Evolutionary conservation across 371 early-diverging fungal species (phyloP), one percentile per base, ranked within the genome.

Genomic region (Apophysomyces variabilis): DNA sequence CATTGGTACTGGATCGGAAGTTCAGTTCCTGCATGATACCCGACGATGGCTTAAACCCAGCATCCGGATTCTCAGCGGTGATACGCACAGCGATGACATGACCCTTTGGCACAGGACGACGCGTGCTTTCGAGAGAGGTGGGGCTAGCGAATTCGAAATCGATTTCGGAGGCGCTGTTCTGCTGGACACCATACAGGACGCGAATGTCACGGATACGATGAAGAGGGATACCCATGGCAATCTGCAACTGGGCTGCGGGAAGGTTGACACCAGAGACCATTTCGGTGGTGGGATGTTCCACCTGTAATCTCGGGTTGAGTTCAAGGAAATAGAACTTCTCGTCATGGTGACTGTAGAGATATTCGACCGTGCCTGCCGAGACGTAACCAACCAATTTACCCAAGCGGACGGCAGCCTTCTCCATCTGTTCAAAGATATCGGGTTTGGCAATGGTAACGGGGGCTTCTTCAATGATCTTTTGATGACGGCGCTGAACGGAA

Each of bases 201-300:
- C 98, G 93, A 60, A 98, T 96, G 79, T 99, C 97, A 69, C 92
- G 92, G 75, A 97, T 95, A 74, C 94, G 90, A 75, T 92, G 89
- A 67, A 98, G 87, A 38, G 97, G 97, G 60, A 98, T 95, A 77
- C 98, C 98, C 96, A 97, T 97, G 39, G 99, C 97, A 61, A 99
- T 92, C 75, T 96, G 95, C 59, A 98, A 89, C 79, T 99, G 99
- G 8, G 97, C 96, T 56, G 96, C 99, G 7, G 98, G 98, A 60
- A 99, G 80, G 74, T 99, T 97, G 74, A 97, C 96, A 54, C 97
- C 98, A 39, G 97, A 95, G 38, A 98, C 95, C 91, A 99, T 96
- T 79, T 99, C 99, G 14, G 99, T 98, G 32, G 96, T 96, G 57
- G 99, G 98, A 85, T 99, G 99, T 86, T 99, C 99, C 35, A 99